Conservation (phyloP, 2,329 filamentous ascomycete species). For the Neopestalotiopsis rosae region DNA sequence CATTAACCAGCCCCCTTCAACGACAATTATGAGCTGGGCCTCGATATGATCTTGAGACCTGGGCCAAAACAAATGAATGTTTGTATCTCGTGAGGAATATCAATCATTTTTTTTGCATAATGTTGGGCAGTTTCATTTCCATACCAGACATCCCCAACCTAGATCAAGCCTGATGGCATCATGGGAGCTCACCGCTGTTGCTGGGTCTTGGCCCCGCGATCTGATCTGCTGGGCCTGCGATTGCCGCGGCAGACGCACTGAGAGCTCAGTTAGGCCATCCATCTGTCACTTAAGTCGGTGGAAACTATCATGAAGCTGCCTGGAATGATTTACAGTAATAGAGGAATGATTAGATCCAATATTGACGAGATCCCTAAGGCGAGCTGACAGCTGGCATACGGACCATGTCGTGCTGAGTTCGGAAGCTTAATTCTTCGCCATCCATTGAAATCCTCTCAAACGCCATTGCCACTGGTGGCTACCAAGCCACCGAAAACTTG, state of each 20-base stretch:
- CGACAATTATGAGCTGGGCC: background rate
- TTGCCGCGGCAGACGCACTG: background rate
- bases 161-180: background rate
- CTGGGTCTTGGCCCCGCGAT: slow-evolving; percentile 2
- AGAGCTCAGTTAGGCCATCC: no score
- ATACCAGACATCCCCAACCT: slow-evolving; percentile 1
- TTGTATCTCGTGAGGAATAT: background rate
- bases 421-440: background rate
- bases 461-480: background rate
- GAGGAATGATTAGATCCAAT: no score
- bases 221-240: background rate
- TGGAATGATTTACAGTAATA: no score
- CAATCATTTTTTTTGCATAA: background rate
- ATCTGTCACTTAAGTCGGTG: background rate
- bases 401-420: background rate
- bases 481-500: background rate
- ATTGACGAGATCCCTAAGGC: background rate
- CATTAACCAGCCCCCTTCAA: background rate
- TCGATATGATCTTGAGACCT: background rate
- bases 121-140: background rate
- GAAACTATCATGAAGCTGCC: no score
- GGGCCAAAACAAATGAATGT: background rate
- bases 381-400: background rate
- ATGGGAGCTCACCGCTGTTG: slow-evolving; percentile 5
- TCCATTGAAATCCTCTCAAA: background rate